A percentile compares a stretch with the other conserved stretches of the same genome.
phyloP scores from a whole-genome alignment of 2,329 filamentous ascomycete genomes.

The Dactylellina haptotyla region DNA sequence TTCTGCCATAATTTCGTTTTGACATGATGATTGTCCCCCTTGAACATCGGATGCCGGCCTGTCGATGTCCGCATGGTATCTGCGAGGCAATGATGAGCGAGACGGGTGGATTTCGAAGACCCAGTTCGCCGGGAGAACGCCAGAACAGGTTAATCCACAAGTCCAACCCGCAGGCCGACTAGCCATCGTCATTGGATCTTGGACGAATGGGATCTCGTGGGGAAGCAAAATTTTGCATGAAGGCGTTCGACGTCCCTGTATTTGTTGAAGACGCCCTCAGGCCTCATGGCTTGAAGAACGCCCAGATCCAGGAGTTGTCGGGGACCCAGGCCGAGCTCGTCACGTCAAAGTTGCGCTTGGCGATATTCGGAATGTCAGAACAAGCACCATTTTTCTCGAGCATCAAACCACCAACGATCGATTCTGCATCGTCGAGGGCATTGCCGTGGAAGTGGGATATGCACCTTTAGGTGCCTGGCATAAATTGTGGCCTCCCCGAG shows the following conservation, averaged over 20 bases:
- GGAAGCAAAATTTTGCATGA: constrained; percentile 48
- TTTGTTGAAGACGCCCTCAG: constrained; percentile 6
- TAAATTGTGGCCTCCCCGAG: neutral
- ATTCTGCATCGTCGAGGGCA: too few relatives aligned
- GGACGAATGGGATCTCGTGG: constrained; percentile 46
- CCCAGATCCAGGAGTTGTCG: neutral
- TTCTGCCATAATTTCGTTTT: constrained; percentile 27
- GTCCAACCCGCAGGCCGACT: neutral
- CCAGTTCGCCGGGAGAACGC: constrained; percentile 27
- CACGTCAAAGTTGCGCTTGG: neutral
- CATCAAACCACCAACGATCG: too few relatives aligned
- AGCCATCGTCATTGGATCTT: constrained; percentile 22
- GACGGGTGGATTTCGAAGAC: constrained; percentile 24
- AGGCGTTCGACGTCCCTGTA: constrained; percentile 28
- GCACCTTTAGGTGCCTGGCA: neutral
- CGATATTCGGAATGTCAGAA: constrained; percentile 21
- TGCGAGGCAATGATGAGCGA: constrained; percentile 36
- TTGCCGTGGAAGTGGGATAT: too few relatives aligned
- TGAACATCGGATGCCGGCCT: constrained; percentile 1
- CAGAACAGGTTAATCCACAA: constrained; percentile 18
- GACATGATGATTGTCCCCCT: constrained; percentile 8
- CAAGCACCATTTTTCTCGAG: too few relatives aligned
- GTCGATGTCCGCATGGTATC: constrained; percentile 11
- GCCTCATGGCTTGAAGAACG: constrained; percentile 20
- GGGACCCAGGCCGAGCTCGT: constrained; percentile 25